A percentile compares a stretch with the other conserved stretches of the same genome.
phyloP scores from a whole-genome alignment of 202 grass and related monocot genomes.

The Hordeum pubiflorum region DNA sequence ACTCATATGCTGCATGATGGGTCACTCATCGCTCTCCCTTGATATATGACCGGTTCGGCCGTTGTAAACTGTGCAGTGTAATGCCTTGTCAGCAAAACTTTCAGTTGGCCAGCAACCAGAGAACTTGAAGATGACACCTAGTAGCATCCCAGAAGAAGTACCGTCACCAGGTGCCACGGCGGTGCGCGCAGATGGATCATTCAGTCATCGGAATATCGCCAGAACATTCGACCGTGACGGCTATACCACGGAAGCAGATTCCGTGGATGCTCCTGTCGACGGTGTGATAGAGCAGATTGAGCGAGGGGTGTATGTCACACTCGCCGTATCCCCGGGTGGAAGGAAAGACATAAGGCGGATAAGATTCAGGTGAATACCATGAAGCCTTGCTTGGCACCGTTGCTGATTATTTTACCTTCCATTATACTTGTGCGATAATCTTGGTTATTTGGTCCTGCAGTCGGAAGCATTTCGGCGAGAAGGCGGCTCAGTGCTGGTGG shows the following conservation, averaged over 20 bases:
- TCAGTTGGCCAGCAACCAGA: conserved; percentile 12
- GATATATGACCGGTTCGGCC: background rate
- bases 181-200: background rate
- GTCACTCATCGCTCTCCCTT: background rate
- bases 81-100: conserved; percentile 58
- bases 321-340: conserved; percentile 30
- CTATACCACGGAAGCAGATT: background rate
- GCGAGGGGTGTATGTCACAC: conserved; percentile 66
- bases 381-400: background rate
- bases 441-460: conserved; percentile 29
- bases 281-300: conserved; percentile 64
- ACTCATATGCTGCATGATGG: background rate
- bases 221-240: conserved; percentile 21
- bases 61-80: conserved; percentile 47
- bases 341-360: conserved; percentile 62
- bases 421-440: background rate
- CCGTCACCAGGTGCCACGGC: background rate
- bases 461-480: conserved; percentile 78
- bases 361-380: conserved; percentile 64
- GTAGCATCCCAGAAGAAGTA: background rate
- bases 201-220: conserved; percentile 8
- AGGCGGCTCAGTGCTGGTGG: conserved; percentile 83
- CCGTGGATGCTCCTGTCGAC: background rate
- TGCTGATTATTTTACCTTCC: background rate
- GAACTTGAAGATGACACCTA: conserved; percentile 14